Evolutionary conservation across 495 filamentous ascomycete species (phyloP).

Genomic region (Penicillium salamii): DNA sequence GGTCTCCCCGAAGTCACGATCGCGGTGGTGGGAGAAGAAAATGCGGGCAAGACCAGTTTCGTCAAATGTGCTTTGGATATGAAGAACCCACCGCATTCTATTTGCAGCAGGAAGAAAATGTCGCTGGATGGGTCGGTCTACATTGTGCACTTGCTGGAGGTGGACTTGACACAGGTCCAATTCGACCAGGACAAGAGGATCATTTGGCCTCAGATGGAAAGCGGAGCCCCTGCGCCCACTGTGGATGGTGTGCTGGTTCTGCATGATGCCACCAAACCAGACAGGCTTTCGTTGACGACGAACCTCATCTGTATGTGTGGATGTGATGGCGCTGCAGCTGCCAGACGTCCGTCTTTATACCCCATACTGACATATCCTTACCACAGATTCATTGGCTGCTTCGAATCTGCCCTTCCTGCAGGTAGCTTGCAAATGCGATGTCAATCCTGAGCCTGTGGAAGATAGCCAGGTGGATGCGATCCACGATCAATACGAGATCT

Average conservation of each 20-base stretch:
- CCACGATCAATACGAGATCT: constrained; percentile 62
- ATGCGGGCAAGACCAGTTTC: constrained; percentile 88
- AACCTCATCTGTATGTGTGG: constrained; percentile 51
- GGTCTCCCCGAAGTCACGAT: constrained; percentile 66
- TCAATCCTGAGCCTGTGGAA: constrained; percentile 42
- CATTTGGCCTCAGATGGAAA: constrained; percentile 73
- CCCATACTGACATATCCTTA: neutral
- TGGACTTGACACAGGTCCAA: constrained; percentile 44
- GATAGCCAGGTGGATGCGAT: constrained; percentile 45
- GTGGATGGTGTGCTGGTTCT: constrained; percentile 82
- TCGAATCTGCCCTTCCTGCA: constrained; percentile 68
- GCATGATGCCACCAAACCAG: constrained; percentile 78
- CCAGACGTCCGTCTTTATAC: neutral
- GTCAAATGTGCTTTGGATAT: constrained; percentile 77
- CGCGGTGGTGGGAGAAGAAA: constrained; percentile 75
- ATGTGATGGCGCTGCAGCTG: neutral
- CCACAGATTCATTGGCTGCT: constrained; percentile 65
- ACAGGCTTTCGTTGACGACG: constrained; percentile 64
- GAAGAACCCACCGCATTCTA: constrained; percentile 53
- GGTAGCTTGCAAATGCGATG: constrained; percentile 83
- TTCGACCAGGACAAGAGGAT: constrained; percentile 56
- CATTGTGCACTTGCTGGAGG: constrained; percentile 77
- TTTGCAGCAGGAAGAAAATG: constrained; percentile 65
- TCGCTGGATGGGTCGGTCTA: constrained; percentile 73
- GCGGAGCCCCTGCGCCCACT: constrained; percentile 61